These are phyloP conservation scores for Lunularia cruciata DNA, from an alignment of 225 moss, liverwort and hornwort species.

Conservation along the genomic window DNA sequence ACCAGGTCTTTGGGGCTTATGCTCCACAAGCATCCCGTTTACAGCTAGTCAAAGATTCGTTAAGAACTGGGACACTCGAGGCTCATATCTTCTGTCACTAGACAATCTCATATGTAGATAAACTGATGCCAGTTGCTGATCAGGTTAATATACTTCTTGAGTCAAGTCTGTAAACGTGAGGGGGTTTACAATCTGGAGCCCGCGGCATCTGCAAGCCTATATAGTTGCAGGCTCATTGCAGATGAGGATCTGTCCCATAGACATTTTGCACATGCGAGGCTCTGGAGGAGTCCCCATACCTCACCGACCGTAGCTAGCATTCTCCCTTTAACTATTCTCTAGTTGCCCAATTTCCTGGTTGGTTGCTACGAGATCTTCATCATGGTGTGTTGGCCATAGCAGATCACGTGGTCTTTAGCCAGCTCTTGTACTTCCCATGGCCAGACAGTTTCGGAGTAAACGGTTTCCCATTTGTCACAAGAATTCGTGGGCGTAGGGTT, in stretches of 20 bases:
- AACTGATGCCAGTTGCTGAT: background rate
- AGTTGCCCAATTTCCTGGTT: background rate
- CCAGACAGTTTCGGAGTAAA: too few relatives aligned
- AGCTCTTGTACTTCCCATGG: too few relatives aligned
- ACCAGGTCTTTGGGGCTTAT: background rate
- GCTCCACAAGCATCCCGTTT: background rate
- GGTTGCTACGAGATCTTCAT: too few relatives aligned
- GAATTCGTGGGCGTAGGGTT: too few relatives aligned
- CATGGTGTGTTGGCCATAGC: too few relatives aligned
- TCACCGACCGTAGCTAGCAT: background rate
- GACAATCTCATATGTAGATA: background rate
- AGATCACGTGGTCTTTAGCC: too few relatives aligned
- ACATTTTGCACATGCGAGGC: background rate
- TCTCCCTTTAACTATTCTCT: background rate
- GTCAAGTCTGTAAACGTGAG: background rate
- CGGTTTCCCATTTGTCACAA: too few relatives aligned
- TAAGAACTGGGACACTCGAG: background rate
- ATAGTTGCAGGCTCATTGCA: background rate
- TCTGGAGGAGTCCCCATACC: too few relatives aligned
- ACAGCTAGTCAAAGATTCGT: constrained; percentile 1
- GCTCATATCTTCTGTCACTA: background rate
- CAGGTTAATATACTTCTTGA: background rate
- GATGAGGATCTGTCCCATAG: background rate
- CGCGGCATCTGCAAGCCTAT: background rate
- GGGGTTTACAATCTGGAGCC: constrained; percentile 2